Conservation (phyloP, 169 alveolate genomes). For the Eimeria praecox region DNA sequence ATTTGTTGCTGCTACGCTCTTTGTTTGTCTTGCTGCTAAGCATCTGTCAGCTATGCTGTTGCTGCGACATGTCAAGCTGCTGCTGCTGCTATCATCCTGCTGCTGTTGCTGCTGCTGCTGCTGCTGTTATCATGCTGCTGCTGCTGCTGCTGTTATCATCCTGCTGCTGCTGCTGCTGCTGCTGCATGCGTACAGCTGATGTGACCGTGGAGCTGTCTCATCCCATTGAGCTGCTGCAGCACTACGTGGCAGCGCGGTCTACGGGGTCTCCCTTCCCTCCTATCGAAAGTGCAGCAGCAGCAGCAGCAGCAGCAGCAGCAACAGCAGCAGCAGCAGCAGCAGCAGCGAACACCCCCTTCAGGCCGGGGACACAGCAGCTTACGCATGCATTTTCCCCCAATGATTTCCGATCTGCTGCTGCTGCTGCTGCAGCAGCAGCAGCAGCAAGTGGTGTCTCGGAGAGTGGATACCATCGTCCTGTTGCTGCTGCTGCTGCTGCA, state of each 20-base stretch:
- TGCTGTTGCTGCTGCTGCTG: not conserved
- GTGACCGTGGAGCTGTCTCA: conserved; percentile 42
- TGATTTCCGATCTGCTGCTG: conserved; percentile 3
- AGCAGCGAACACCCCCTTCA: not conserved
- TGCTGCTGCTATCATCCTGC: not conserved
- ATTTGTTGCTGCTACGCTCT: not conserved
- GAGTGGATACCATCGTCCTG: not conserved
- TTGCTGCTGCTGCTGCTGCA: conserved; percentile 22
- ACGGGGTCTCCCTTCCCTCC: conserved; percentile 4
- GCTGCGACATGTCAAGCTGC: not conserved
- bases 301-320: conserved; percentile 43
- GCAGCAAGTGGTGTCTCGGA: not conserved
- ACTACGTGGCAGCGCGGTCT: conserved; percentile 1
- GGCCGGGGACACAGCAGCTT: not conserved
- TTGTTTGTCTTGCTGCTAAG: no score
- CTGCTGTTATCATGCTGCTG: not conserved
- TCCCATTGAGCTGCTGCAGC: conserved; percentile 31
- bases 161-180: conserved; percentile 20
- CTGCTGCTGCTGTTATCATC: not conserved
- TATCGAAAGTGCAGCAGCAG: conserved; percentile 44
- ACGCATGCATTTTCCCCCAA: conserved; percentile 21
- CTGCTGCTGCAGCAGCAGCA: not conserved
- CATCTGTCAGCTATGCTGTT: no score
- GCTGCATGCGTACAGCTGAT: conserved; percentile 10
- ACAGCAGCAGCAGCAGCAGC: conserved; percentile 58